Conservation (phyloP, 495 filamentous ascomycete species). For the Aspergillus wentii region DNA sequence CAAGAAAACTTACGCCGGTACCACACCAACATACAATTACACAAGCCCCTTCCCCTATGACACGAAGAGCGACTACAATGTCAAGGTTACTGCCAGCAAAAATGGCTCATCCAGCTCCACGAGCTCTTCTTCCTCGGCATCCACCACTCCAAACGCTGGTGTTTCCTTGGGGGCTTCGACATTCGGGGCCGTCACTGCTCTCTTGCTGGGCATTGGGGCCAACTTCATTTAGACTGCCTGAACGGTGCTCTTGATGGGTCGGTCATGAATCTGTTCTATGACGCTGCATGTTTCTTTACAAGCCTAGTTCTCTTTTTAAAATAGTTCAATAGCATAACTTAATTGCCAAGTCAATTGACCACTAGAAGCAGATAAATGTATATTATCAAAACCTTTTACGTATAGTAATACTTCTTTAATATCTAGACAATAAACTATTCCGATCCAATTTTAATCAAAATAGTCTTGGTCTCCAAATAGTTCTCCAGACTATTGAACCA, state of each 20-base stretch:
- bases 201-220: too few species aligned
- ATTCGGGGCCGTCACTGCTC: too few species aligned
- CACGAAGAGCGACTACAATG: slow-evolving; percentile 24
- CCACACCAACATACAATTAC: slow-evolving; percentile 37
- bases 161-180: not conserved
- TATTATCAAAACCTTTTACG: not conserved
- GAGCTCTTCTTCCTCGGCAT: not conserved
- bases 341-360: not conserved
- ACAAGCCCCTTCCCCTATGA: slow-evolving; percentile 39
- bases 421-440: not conserved
- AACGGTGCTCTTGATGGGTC: not conserved
- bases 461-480: slow-evolving; percentile 46
- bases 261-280: not conserved
- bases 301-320: too few species aligned
- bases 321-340: too few species aligned
- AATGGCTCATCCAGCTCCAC: slow-evolving; percentile 9
- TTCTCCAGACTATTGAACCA: slow-evolving; percentile 45
- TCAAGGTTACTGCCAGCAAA: slow-evolving; percentile 25
- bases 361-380: not conserved
- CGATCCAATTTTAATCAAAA: slow-evolving; percentile 23
- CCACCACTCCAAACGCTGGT: slow-evolving; percentile 2
- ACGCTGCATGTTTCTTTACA: too few species aligned
- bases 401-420: not conserved
- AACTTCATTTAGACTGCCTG: too few species aligned
- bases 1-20: slow-evolving; percentile 31